phyloP scores from a whole-genome alignment of 2,329 filamentous ascomycete species.

The Cladosporium sp. region DNA sequence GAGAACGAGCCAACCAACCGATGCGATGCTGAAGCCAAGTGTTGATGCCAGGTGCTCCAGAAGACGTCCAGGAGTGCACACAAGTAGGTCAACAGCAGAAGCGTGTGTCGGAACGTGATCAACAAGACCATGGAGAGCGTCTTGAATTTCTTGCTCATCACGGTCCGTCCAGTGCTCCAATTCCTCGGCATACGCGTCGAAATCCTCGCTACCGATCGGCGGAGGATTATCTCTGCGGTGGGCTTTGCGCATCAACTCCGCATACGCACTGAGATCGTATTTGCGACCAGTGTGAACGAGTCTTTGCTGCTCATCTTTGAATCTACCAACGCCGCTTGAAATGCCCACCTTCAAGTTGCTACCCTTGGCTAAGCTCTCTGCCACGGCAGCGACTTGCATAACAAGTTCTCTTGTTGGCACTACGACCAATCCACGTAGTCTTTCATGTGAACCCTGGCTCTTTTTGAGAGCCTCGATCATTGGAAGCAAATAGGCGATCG shows the following conservation, averaged over 20 bases:
- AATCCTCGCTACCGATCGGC: conserved; percentile 34
- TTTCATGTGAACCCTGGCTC: conserved; percentile 51
- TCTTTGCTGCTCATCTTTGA: conserved; percentile 59
- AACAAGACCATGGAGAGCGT: conserved; percentile 42
- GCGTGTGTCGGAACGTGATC: conserved; percentile 61
- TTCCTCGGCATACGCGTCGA: conserved; percentile 20
- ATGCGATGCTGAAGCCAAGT: conserved; percentile 70
- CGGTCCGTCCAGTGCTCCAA: conserved; percentile 14
- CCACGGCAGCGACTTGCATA: conserved; percentile 68
- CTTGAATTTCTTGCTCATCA: conserved; percentile 30
- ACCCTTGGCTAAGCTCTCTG: conserved; percentile 68
- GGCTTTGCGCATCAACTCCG: conserved; percentile 40
- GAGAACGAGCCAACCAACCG: conserved; percentile 82
- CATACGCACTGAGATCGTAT: conserved; percentile 62
- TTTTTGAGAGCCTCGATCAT: conserved; percentile 71
- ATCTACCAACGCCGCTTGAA: conserved; percentile 73
- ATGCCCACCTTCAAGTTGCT: conserved; percentile 74
- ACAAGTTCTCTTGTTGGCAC: conserved; percentile 75
- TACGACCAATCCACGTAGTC: conserved; percentile 74
- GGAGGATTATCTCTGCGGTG: conserved; percentile 30
- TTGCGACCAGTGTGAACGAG: conserved; percentile 53
- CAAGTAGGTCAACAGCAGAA: conserved; percentile 78
- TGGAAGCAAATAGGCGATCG: conserved; percentile 82
- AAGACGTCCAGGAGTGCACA: conserved; percentile 85
- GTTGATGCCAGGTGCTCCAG: conserved; percentile 88